Conservation (phyloP, 257 asterid genomes). For the Jacaranda copaia region DNA sequence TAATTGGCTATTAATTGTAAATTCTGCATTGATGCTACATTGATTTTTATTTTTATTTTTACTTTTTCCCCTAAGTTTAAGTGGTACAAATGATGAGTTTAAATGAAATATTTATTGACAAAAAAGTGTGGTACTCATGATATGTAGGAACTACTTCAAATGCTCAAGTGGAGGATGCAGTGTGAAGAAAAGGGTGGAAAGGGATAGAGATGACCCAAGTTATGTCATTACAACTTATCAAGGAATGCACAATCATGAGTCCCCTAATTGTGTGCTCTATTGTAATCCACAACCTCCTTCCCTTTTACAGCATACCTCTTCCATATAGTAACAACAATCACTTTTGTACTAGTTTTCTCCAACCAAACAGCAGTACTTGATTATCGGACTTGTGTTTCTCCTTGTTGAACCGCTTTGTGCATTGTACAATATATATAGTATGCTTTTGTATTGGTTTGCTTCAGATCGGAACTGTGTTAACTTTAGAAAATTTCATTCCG, state of each 20-base stretch:
- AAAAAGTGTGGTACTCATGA: no score
- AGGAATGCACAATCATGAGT: conserved; percentile 53
- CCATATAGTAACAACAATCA: not conserved
- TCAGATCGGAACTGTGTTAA: no score
- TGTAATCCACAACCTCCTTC: conserved; percentile 24
- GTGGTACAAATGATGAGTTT: no score
- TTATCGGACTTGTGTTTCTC: no score
- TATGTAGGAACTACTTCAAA: conserved; percentile 56
- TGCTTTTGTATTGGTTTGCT: no score
- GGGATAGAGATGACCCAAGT: conserved; percentile 50
- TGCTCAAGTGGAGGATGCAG: conserved; percentile 57
- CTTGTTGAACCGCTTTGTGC: no score
- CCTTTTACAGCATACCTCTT: not conserved
- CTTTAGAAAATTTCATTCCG: no score
- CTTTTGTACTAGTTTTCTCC: not conserved
- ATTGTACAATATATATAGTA: no score
- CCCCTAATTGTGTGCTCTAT: conserved; percentile 29
- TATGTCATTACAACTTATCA: conserved; percentile 63
- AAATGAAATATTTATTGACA: no score
- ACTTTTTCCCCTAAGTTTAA: not conserved
- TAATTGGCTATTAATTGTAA: not conserved
- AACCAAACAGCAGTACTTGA: no score
- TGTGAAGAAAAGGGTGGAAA: conserved; percentile 63
- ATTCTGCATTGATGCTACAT: not conserved
- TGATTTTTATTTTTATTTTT: no score